Conservation (phyloP, 106 monocot species). For the Acorus gramineus region DNA sequence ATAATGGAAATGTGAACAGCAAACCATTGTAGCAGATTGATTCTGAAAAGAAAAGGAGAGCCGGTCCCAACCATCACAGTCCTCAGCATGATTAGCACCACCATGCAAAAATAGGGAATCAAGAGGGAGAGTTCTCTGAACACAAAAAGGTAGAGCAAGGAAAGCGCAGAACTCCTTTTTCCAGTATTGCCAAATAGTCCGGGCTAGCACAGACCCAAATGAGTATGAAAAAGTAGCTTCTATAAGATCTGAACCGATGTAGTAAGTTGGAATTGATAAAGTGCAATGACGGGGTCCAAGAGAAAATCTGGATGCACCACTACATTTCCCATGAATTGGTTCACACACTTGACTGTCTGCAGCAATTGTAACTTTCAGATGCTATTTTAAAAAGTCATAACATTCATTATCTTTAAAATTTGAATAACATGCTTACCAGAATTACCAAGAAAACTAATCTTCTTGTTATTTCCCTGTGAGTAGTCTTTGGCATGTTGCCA, state of each 20-base stretch:
- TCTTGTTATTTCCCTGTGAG: conserved; percentile 22
- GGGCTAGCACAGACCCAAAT: conserved; percentile 36
- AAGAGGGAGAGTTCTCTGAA: conserved; percentile 47
- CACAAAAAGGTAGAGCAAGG: conserved; percentile 51
- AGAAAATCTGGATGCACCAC: conserved; percentile 10
- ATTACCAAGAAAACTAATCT: conserved; percentile 4
- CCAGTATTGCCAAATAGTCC: conserved; percentile 53
- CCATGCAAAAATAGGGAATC: conserved; percentile 41
- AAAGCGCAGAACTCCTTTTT: conserved; percentile 57
- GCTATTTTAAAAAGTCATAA: neutral
- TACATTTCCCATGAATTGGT: conserved; percentile 8
- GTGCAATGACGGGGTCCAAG: conserved; percentile 4
- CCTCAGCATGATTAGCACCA: conserved; percentile 31
- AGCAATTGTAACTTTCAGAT: neutral
- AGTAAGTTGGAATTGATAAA: conserved; percentile 55
- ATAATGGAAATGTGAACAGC: neutral
- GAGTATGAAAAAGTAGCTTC: conserved; percentile 24
- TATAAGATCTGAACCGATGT: conserved; percentile 58
- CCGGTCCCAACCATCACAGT: conserved; percentile 33
- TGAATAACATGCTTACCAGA: conserved; percentile 23
- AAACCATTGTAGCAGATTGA: conserved; percentile 31
- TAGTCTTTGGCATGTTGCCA: conserved; percentile 57
- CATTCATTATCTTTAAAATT: neutral
- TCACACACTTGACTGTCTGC: conserved; percentile 22
- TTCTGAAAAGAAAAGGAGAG: conserved; percentile 24